These are phyloP conservation scores for Pyronema domesticum DNA, from an alignment of 495 filamentous ascomycete species.

Conservation along the genomic window DNA sequence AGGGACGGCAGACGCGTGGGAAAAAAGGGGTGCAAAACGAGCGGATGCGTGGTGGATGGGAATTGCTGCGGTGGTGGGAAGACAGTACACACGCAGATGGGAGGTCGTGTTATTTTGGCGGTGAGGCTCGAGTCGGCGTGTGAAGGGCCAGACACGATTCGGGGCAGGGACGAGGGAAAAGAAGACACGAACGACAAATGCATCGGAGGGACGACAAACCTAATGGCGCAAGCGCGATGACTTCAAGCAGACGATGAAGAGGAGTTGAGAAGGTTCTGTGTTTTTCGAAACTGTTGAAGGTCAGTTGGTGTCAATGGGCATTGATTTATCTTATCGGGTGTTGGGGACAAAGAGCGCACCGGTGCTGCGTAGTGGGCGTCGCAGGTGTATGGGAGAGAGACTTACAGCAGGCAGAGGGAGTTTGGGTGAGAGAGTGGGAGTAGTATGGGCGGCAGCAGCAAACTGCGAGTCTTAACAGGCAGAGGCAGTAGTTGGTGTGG, in stretches of 20 bases:
- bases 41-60: neutral
- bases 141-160: neutral
- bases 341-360: slow-evolving; percentile 1
- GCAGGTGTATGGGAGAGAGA: slow-evolving; percentile 14
- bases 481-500: neutral
- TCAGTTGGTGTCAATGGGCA: slow-evolving; percentile 6
- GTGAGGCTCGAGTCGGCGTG: slow-evolving; percentile 31
- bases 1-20: neutral
- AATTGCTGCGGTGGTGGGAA: slow-evolving; percentile 31
- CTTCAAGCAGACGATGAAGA: slow-evolving; percentile 7
- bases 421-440: slow-evolving; percentile 22
- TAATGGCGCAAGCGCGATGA: slow-evolving; percentile 9
- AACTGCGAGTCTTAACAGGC: neutral
- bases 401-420: slow-evolving; percentile 16
- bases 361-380: slow-evolving; percentile 9
- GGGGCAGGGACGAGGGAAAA: neutral
- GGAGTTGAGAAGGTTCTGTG: slow-evolving; percentile 17
- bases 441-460: slow-evolving; percentile 6
- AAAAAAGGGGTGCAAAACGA: neutral
- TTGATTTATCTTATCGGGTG: slow-evolving; percentile 21
- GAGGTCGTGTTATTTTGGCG: slow-evolving; percentile 12
- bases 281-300: slow-evolving; percentile 16
- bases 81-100: slow-evolving; percentile 38
- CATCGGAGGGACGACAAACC: slow-evolving; percentile 21
- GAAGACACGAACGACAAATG: slow-evolving; percentile 1